Evolutionary conservation across 2,329 filamentous ascomycete genomes (phyloP).

Genomic region (Chaetomium olivaceum): DNA sequence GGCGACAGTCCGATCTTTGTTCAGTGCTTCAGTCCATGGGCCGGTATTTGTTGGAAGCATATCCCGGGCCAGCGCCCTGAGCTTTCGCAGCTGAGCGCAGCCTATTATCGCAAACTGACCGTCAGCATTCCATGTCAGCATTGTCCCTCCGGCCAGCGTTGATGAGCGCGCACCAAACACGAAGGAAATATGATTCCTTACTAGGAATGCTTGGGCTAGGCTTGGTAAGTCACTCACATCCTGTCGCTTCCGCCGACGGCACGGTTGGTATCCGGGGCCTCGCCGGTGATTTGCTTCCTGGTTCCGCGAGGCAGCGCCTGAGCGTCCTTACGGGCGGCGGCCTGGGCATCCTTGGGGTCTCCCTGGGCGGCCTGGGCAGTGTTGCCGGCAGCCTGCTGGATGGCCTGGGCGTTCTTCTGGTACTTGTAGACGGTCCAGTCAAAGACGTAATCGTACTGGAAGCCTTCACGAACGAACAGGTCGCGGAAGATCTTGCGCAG

Average conservation of each 20-base stretch:
- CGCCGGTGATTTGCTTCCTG: constrained; percentile 75
- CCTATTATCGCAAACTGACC: constrained; percentile 81
- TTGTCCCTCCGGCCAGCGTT: constrained; percentile 72
- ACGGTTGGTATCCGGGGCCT: constrained; percentile 72
- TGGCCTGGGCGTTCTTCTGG: constrained; percentile 97
- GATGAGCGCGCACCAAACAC: constrained; percentile 73
- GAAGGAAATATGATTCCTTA: constrained; percentile 85
- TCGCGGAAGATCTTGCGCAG: constrained; percentile 99
- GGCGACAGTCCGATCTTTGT: constrained; percentile 32
- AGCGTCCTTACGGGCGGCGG: constrained; percentile 30
- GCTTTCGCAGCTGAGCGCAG: constrained; percentile 80
- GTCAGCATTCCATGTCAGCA: constrained; percentile 77
- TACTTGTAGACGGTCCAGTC: constrained; percentile 99
- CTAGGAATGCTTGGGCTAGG: constrained; percentile 68
- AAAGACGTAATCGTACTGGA: constrained; percentile 99
- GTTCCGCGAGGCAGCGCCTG: constrained; percentile 62
- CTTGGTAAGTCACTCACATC: constrained; percentile 86
- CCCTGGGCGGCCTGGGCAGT: constrained; percentile 61
- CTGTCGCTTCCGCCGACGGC: constrained; percentile 80
- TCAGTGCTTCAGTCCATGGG: constrained; percentile 44
- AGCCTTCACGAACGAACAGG: constrained; percentile 96
- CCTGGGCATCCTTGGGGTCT: constrained; percentile 83
- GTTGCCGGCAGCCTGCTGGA: constrained; percentile 67
- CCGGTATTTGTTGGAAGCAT: constrained; percentile 45
- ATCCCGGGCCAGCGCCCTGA: constrained; percentile 45